Conservation (phyloP, 768 basidiomycete genomes). For the Sporobolomyces pararoseus region DNA sequence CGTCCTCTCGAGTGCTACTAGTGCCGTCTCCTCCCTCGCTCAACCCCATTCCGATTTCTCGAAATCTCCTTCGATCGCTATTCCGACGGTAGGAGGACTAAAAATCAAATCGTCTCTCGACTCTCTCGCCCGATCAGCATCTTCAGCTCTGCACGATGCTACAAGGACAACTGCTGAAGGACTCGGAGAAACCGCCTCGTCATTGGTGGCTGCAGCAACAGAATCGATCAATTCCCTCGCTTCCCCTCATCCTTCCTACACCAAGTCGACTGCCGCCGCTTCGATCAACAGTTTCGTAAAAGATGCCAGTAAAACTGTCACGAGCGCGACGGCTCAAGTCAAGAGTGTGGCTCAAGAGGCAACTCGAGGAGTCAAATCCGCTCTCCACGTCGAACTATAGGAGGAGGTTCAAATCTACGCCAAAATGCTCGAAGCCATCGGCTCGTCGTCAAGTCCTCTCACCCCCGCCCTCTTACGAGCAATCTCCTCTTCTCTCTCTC, state of each 20-base stretch:
- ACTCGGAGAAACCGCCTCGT: constrained; percentile 2
- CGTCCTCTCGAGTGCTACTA: not conserved
- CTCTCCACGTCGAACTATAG: constrained; percentile 30
- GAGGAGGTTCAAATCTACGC: no score
- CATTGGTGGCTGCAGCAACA: not conserved
- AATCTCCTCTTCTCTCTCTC: no score
- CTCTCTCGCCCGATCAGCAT: constrained; percentile 8
- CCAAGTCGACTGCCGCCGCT: constrained; percentile 4
- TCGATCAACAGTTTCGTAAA: constrained; percentile 4
- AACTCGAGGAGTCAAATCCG: not conserved
- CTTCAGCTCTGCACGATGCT: constrained; percentile 12
- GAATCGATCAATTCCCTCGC: not conserved
- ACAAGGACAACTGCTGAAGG: constrained; percentile 12
- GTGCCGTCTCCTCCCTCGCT: constrained; percentile 8
- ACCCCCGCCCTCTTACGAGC: not conserved
- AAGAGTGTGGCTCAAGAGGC: constrained; percentile 18
- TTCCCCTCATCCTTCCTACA: constrained; percentile 15
- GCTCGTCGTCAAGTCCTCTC: no score
- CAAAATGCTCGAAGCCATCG: no score
- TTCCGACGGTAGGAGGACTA: not conserved
- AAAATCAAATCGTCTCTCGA: constrained; percentile 1
- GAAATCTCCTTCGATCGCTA: not conserved
- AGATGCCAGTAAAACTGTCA: not conserved
- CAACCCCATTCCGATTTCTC: constrained; percentile 13
- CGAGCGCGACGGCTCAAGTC: constrained; percentile 8